Evolutionary conservation across 2,329 filamentous ascomycete genomes (phyloP).

Genomic region (Tolypocladium album): DNA sequence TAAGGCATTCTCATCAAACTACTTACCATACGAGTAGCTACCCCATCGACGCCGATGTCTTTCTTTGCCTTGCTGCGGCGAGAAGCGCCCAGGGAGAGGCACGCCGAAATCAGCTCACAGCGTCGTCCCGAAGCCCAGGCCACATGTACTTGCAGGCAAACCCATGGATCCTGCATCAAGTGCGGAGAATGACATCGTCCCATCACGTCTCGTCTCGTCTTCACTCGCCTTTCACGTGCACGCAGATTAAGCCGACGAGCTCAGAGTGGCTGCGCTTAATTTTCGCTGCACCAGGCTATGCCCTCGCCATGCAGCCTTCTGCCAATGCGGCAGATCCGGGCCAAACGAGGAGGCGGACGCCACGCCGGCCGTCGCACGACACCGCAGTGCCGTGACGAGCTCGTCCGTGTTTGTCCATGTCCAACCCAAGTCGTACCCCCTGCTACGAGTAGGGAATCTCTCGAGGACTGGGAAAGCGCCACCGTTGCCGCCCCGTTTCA

Average conservation of each 20-base stretch:
- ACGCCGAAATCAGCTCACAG: neutral
- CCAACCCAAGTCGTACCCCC: neutral
- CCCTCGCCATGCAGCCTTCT: neutral
- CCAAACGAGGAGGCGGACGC: neutral
- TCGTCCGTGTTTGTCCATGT: neutral
- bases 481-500: neutral
- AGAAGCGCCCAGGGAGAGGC: neutral
- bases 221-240: neutral
- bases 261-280: neutral
- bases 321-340: neutral
- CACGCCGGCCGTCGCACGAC: neutral
- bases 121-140: neutral
- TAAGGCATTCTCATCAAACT: neutral
- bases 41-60: neutral
- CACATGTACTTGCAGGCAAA: neutral
- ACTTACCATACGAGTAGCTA: no score
- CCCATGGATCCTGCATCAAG: neutral
- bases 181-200: neutral
- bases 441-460: no score
- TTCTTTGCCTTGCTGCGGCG: neutral
- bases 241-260: neutral
- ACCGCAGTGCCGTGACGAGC: neutral
- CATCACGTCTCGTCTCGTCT: neutral
- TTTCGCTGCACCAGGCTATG: neutral
- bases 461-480: neutral